These are phyloP conservation scores for Hymenotorrendiella dingleyae DNA, from an alignment of 2,329 filamentous ascomycete species.

Conservation along the genomic window DNA sequence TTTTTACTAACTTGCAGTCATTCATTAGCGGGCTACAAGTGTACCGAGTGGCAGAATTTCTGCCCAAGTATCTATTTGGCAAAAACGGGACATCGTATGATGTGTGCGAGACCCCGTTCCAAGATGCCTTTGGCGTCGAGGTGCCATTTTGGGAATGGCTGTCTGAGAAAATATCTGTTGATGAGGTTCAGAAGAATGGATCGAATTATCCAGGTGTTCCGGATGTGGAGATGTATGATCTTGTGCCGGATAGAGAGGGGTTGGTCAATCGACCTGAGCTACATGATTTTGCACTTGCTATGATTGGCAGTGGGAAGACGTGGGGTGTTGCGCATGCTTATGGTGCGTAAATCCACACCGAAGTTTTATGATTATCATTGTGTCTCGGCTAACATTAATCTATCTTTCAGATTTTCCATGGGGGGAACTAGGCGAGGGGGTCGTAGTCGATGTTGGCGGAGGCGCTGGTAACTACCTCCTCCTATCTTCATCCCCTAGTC, in stretches of 20 bases:
- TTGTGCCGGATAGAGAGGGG: background rate
- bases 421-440: slow-evolving; percentile 19
- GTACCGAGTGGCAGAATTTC: too few species aligned
- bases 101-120: background rate
- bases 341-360: too few species aligned
- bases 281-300: slow-evolving; percentile 25
- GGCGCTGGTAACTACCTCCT: slow-evolving; percentile 28
- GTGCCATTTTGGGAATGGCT: background rate
- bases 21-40: too few species aligned
- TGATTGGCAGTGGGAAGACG: slow-evolving; percentile 28
- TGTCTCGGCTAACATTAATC: too few species aligned
- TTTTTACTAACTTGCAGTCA: too few species aligned
- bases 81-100: background rate
- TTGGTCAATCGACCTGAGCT: slow-evolving; percentile 20
- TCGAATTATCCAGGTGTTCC: too few species aligned
- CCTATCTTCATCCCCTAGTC: slow-evolving; percentile 31
- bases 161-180: slow-evolving; percentile 8
- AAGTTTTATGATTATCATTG: too few species aligned
- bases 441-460: slow-evolving; percentile 29
- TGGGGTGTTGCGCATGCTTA: slow-evolving; percentile 24
- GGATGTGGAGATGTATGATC: background rate
- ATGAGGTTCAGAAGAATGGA: too few species aligned
- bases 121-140: background rate
- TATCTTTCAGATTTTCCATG: slow-evolving; percentile 26
- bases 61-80: too few species aligned